Percentiles rank a stretch among this genome's conserved stretches.
These are phyloP conservation scores for Plasmodium billcollinsi DNA, from an alignment of 169 alveolate genomes.

Conservation along the genomic window DNA sequence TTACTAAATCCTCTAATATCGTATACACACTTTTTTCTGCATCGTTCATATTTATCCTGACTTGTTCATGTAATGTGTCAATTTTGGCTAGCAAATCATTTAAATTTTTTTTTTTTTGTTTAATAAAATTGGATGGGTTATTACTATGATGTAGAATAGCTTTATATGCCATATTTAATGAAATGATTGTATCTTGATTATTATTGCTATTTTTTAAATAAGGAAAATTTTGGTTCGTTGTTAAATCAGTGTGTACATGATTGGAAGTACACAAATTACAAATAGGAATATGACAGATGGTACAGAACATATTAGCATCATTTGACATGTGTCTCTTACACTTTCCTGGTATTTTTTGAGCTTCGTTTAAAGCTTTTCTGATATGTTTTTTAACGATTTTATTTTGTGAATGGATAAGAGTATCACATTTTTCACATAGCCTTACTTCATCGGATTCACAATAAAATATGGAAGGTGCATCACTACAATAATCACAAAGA, in stretches of 20 bases:
- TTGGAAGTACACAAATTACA: slow-evolving; percentile 85
- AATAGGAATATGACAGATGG: slow-evolving; percentile 86
- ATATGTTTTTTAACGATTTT: slow-evolving; percentile 92
- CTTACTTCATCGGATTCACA: slow-evolving; percentile 92
- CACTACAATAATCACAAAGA: slow-evolving; percentile 92
- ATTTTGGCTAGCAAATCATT: slow-evolving; percentile 74
- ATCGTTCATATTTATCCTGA: slow-evolving; percentile 82
- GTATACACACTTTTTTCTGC: slow-evolving; percentile 86
- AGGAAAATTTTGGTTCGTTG: slow-evolving; percentile 1
- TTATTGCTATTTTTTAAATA: not conserved
- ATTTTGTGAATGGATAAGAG: slow-evolving; percentile 88
- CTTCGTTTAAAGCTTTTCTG: slow-evolving; percentile 91
- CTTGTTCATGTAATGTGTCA: slow-evolving; percentile 78
- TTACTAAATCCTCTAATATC: slow-evolving; percentile 84
- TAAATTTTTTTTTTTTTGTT: slow-evolving; percentile 77
- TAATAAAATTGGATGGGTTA: slow-evolving; percentile 77
- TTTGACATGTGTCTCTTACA: slow-evolving; percentile 79
- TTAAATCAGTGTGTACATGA: slow-evolving; percentile 83
- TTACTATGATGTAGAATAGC: slow-evolving; percentile 79
- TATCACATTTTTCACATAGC: slow-evolving; percentile 91
- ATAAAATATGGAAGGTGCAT: slow-evolving; percentile 90
- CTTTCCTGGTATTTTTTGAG: slow-evolving; percentile 73
- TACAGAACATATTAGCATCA: slow-evolving; percentile 81
- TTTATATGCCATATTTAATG: slow-evolving; percentile 81
- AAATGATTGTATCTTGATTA: slow-evolving; percentile 74